Conservation (phyloP, 1,139 yeast species). For the Candida dubliniensis region DNA sequence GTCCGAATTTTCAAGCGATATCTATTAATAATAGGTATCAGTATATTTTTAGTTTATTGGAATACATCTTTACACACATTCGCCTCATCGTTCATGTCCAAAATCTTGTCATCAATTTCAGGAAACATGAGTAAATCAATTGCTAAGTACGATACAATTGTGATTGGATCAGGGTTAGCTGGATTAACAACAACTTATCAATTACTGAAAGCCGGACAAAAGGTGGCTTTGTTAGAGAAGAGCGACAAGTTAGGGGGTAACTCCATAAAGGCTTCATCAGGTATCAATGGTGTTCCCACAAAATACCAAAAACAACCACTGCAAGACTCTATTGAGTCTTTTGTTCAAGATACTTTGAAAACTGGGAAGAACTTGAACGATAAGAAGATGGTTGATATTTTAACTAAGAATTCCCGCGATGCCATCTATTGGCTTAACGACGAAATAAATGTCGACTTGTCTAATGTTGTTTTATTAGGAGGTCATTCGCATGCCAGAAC, state of each 20-base stretch:
- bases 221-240: conserved; percentile 34
- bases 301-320: conserved; percentile 21
- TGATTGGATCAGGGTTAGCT: conserved; percentile 40
- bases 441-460: conserved; percentile 27
- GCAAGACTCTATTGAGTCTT: conserved; percentile 26
- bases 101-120: neutral
- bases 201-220: conserved; percentile 24
- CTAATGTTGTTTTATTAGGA: conserved; percentile 31
- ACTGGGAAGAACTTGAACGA: conserved; percentile 34
- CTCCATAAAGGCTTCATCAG: conserved; percentile 41
- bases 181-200: conserved; percentile 34
- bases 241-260: conserved; percentile 35
- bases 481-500: conserved; percentile 41
- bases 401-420: conserved; percentile 25
- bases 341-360: conserved; percentile 28
- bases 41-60: conserved; percentile 4
- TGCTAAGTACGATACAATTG: conserved; percentile 16
- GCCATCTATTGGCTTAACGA: conserved; percentile 36
- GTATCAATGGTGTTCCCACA: conserved; percentile 41
- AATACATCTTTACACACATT: conserved; percentile 1
- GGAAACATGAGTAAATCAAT: conserved; percentile 4
- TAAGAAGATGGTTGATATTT: conserved; percentile 23
- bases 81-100: neutral
- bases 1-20: conserved; percentile 5
- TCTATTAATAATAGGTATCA: conserved; percentile 10